Base-by-base conservation (phyloP, 768 basidiomycete genomes). In the Lentinula boryana region DNA sequence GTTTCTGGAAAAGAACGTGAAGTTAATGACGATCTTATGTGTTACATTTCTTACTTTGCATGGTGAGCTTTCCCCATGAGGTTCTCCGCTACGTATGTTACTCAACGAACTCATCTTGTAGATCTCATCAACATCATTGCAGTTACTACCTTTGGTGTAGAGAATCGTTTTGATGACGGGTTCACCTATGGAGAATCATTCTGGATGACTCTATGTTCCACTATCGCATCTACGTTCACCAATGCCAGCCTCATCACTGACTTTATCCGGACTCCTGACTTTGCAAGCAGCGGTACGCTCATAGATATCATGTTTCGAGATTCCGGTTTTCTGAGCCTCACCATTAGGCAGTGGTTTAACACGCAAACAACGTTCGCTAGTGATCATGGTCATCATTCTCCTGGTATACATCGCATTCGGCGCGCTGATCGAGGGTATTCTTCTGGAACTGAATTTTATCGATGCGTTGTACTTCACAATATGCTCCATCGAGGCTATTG, bases 121-220 rank as follows among this genome's bases (percentile, higher is more conserved):
- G 92, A 94, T 70, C 49, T 83, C 3, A 84, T 93, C 71, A 92
- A 89, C 63, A 79, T 88, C 33, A 67, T 76, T 33, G 75, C 79
- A 21, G 77, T 92, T 12, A 80, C 74, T 3, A 66, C 78, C 1
- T 93, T 93, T 56, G 88, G 85, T n/a, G 73, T 85, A 0, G 70
- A 78, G 56, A 85, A 87, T 69, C 77, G 81, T 15, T 78, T 80
- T 56, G 72, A 83, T 62, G 86, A 87, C 60, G 87, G 84, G 0
- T 91, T 89, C 71, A 86, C 85, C 0, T 89, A 85, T 61, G 85
- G 79, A 0, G 79, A 85, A 66, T 74, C 88, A 0, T 91, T 85
- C 67, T 94, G 91, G 91, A 80, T 87, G 70, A 88, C 86, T 2
- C 74, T 91, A 12, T 89, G 88, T 66, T 89, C 88, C 0, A 93